Evolutionary conservation across 2,329 filamentous ascomycete species (phyloP), one percentile per base, ranked within the genome.

Genomic region (Celoporthe dispersa): DNA sequence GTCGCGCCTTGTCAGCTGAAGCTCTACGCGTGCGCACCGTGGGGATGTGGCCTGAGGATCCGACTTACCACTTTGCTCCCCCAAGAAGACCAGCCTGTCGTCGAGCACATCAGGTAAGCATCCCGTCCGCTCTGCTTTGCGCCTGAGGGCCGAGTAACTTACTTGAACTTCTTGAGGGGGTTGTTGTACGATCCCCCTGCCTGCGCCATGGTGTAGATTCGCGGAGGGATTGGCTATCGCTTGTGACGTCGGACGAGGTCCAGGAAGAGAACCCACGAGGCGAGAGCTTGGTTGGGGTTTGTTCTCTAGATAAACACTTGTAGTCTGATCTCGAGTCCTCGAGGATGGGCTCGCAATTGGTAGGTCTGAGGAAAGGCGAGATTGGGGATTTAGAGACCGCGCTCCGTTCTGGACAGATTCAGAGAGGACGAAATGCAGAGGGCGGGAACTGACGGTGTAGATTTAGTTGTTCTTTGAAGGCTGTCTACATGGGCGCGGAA

Each of bases 91-190:
- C 82, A 99, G 85, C 85, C 94, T 97, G 76, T 70, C 73, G 66
- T 63, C 14, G 59, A 60, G 12, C 60, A 35, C 44, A 48, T 28
- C 41, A 48, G 70, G 57, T 73, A 70, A 74, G 71, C 68, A 22
- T 39, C 55, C n/a, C 59, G 51, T 16, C 31, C 55, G 33, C 48
- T 41, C 31, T 37, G 35, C 61, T 62, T 8, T 16, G 28, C 39
- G 60, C 41, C 31, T 7, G 28, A 41, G 28, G 14, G 19, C 25
- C 4, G 57, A 28, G 14, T 19, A 19, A 68, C 83, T 71, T 86
- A 98, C 94, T 99, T 99, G 92, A 98, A 99, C 84, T 99, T 99
- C 92, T 99, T 99, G 84, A 99, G 87, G 78, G 96, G 96, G 87
- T 98, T 98, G 82, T 97, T 98, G 87, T 98, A 99, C 74, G 93